Conservation (phyloP, 148 eudicot species). For the Bassia scoparia region DNA sequence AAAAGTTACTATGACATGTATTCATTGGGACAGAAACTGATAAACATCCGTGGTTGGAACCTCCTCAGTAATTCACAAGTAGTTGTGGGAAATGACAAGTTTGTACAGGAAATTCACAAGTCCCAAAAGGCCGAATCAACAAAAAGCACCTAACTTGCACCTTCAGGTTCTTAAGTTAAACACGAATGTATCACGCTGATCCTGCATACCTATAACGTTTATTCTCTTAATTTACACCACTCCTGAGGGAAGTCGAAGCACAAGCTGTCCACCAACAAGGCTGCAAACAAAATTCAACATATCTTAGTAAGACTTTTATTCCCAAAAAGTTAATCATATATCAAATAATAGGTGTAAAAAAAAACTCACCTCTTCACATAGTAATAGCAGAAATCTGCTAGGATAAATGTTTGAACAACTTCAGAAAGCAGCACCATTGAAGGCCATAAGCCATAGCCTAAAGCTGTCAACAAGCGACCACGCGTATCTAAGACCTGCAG, state of each 20-base stretch:
- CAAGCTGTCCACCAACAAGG: conserved; percentile 45
- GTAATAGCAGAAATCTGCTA: conserved; percentile 51
- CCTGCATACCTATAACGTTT: neutral
- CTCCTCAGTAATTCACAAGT: neutral
- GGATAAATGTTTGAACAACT: conserved; percentile 44
- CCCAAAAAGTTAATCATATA: neutral
- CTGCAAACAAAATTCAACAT: conserved; percentile 21
- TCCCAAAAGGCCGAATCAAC: neutral
- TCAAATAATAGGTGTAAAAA: neutral
- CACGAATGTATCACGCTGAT: conserved; percentile 15
- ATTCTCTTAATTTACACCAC: conserved; percentile 26
- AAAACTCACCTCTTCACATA: conserved; percentile 39
- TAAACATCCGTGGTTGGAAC: conserved; percentile 1
- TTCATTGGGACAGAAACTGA: neutral
- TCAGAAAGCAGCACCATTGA: conserved; percentile 40
- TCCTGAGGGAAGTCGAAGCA: conserved; percentile 46
- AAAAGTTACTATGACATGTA: neutral
- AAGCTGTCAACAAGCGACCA: conserved; percentile 41
- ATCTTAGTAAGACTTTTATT: neutral
- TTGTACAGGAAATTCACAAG: conserved; percentile 10
- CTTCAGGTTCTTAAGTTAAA: neutral
- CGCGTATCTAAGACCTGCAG: conserved; percentile 38
- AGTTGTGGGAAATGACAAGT: neutral
- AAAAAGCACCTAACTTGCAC: conserved; percentile 8
- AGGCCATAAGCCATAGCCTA: conserved; percentile 49